Base-by-base conservation (phyloP, 164 flowering plant genomes). In the Santalum album region DNA sequence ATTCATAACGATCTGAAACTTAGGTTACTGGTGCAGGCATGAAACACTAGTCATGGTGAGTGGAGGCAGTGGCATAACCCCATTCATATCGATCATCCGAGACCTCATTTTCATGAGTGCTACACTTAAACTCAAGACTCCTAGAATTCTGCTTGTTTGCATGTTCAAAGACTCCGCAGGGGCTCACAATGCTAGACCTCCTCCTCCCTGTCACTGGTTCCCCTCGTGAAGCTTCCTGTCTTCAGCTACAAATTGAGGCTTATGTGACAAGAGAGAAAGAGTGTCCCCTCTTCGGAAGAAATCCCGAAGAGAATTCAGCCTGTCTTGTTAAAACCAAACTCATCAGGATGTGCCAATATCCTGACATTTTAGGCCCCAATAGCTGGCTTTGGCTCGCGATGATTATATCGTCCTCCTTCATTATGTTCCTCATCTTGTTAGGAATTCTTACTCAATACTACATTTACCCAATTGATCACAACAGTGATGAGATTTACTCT, bases 41-140 rank as follows among this genome's bases (percentile, higher is more conserved):
- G 92, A 86, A 54, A 67, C 55, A 3, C 70, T 91, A 2, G 92
- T 86, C 66, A 75, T 87, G 95, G 76, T 90, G 34, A 70, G 87
- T 53, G 95, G 91, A 57, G 95, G 97, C 0, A 84, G 91, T 59
- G 97, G 97, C 49, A 79, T 89, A 19, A 74, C 97, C 23, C 83
- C 97, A 0, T 76, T 89, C 69, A 70, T 86, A 25, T 84, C 97
- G 5, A 70, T 89, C 22, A 75, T 86, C 29, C 57, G 83, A 51
- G 90, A 86, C 50, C 73, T 89, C 27, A 65, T 84, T 25, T 75
- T 42, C 56, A 25, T 43, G 15, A 63, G 58, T 62, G 25, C 66
- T 6, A 61, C 60, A 1, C 18, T 54, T 14, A 67, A 70, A 40
- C 51, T 47, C 54, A 68, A 69, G 27, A 71, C 68, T 11, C 90